Base-by-base conservation (phyloP, 2,329 filamentous ascomycete species). In the Colletotrichum echinochloae region DNA sequence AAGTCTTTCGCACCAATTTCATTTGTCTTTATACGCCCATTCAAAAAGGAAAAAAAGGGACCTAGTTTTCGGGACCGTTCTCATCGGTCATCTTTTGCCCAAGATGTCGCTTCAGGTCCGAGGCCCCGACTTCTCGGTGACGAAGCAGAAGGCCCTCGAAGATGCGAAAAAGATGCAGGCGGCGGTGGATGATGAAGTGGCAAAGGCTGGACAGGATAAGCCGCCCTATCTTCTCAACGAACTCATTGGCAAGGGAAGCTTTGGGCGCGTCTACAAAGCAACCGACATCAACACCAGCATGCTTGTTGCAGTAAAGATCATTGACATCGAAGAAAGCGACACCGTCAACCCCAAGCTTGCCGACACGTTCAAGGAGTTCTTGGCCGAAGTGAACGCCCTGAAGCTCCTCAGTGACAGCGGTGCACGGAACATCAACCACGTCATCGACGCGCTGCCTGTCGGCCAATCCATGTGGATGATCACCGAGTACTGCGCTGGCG, bases 381-480 rank as follows among this genome's bases (percentile, higher is more conserved):
- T 91, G 74, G 91, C 91, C 76, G 89, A 92, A 79, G 88, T 92
- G 76, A 89, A 86, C 72, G 87, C 93, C 30, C 83, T 97, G 60
- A 90, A 93, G 75, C 84, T 92, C 68, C 85, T 97, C 61, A 90
- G 91, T 76, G 91, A 93, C 74, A 92, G 87, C 74, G 91, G 90
- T 57, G 93, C 93, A 23, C 88, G 88, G 74, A 95, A 95, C 77
- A 90, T 97, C 81, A 96, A 95, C 78, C 88, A 91, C 75, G 91
- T 95, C 61, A 90, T 95, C 75, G 93, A 95, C 74, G 92, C 92
- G 5, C 86, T 95, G 26, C 90, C 92, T 11, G 89, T 95, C 46
- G 92, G 92, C 51, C 90, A 92, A 74, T 89, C 93, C 71, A 91
- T 97, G 83, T 97, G 94, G 94, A 93, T 96, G 83, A 89, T 96